Percentiles rank a stretch among this genome's conserved stretches.
phyloP scores from a whole-genome alignment of 2,329 filamentous ascomycete species.

The Allantophomopsis cytisporea region DNA sequence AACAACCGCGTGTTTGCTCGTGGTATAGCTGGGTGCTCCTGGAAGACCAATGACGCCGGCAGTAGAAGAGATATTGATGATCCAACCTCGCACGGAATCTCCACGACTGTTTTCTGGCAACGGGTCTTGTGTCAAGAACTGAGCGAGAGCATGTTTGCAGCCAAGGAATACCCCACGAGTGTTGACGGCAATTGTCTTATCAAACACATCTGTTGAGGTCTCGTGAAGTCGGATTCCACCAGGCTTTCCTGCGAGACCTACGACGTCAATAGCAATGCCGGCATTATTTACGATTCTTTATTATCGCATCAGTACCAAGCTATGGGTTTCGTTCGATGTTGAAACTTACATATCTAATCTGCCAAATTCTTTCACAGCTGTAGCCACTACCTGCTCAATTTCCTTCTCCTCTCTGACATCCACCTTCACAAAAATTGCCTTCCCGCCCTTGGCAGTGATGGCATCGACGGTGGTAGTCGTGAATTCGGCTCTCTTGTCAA shows the following conservation, averaged over 20 bases:
- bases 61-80: constrained; percentile 13
- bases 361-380: constrained; percentile 20
- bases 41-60: constrained; percentile 7
- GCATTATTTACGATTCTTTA: constrained; percentile 6
- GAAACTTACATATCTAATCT: constrained; percentile 5
- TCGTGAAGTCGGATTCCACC: constrained; percentile 3
- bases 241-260: neutral
- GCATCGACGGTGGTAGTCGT: constrained; percentile 22
- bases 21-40: constrained; percentile 7
- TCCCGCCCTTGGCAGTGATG: constrained; percentile 19
- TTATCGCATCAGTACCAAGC: neutral
- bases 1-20: constrained; percentile 14
- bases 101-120: constrained; percentile 1
- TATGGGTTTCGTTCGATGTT: neutral
- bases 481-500: constrained; percentile 7
- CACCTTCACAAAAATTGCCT: constrained; percentile 25
- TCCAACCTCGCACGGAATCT: constrained; percentile 9
- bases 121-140: constrained; percentile 4
- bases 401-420: constrained; percentile 24
- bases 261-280: constrained; percentile 3
- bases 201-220: constrained; percentile 1
- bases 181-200: constrained; percentile 19
- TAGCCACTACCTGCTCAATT: constrained; percentile 23
- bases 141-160: constrained; percentile 17
- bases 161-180: constrained; percentile 19